Conservation (phyloP, 768 basidiomycete genomes). For the Amylocystis lapponica region DNA sequence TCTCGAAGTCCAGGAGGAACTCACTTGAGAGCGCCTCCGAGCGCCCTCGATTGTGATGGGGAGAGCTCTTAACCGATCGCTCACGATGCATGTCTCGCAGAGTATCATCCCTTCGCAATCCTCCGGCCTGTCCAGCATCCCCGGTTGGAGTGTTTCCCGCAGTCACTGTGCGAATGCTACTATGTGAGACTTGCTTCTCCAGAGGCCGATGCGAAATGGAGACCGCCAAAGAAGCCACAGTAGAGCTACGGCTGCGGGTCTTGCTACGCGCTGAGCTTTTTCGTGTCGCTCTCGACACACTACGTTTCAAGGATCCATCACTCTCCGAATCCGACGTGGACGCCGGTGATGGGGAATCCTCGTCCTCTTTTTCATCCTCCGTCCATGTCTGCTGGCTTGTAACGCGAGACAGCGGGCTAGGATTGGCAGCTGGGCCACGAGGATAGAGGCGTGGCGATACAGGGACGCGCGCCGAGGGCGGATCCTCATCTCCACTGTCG, state of each 20-base stretch:
- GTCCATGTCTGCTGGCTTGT: constrained; percentile 48
- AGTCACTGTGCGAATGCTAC: constrained; percentile 69
- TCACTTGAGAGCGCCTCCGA: constrained; percentile 20
- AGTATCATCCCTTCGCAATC: constrained; percentile 13
- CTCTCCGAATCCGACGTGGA: constrained; percentile 50
- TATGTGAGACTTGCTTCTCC: constrained; percentile 48
- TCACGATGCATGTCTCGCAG: constrained; percentile 6
- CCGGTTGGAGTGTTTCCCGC: constrained; percentile 41
- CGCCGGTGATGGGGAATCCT: constrained; percentile 50
- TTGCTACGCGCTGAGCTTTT: constrained; percentile 18
- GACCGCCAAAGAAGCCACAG: constrained; percentile 55
- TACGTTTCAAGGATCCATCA: constrained; percentile 18
- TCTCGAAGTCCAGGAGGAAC: constrained; percentile 6
- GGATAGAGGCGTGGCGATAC: constrained; percentile 31
- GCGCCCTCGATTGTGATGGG: constrained; percentile 9
- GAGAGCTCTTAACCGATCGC: constrained; percentile 1
- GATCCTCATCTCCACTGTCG: constrained; percentile 23
- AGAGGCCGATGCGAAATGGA: constrained; percentile 24
- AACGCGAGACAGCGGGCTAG: constrained; percentile 62
- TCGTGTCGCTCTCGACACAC: constrained; percentile 1
- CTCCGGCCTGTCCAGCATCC: constrained; percentile 18
- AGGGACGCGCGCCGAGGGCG: constrained; percentile 16
- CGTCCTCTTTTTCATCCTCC: constrained; percentile 43
- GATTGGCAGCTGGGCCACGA: constrained; percentile 34
- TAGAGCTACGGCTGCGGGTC: constrained; percentile 58